Evolutionary conservation across 2,329 filamentous ascomycete species (phyloP).

Genomic region (Aspergillus novoparasiticus): DNA sequence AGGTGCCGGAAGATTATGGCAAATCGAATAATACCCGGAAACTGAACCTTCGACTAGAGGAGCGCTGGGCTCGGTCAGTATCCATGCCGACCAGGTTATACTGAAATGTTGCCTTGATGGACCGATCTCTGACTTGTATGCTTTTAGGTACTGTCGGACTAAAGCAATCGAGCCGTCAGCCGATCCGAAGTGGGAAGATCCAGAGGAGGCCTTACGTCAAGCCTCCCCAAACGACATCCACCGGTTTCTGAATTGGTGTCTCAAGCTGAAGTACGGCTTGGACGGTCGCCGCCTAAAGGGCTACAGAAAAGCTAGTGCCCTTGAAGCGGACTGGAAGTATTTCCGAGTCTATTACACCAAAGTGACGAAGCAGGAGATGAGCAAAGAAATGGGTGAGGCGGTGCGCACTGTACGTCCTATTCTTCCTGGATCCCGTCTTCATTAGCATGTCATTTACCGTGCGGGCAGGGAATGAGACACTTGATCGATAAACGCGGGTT

Average conservation of each 20-base stretch:
- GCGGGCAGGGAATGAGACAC: slow-evolving; percentile 19
- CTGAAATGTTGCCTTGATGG: background rate
- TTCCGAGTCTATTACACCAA: slow-evolving; percentile 24
- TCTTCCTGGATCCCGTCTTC: slow-evolving; percentile 1
- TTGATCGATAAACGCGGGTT: slow-evolving; percentile 21
- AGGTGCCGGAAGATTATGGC: slow-evolving; percentile 24
- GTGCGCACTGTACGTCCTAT: slow-evolving; percentile 18
- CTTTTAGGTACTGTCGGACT: slow-evolving; percentile 20
- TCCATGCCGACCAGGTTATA: background rate
- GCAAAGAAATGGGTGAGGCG: slow-evolving; percentile 19
- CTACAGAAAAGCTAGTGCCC: slow-evolving; percentile 19
- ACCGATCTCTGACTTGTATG: background rate
- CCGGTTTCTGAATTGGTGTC: slow-evolving; percentile 25
- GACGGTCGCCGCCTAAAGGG: slow-evolving; percentile 17
- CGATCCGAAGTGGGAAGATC: slow-evolving; percentile 20
- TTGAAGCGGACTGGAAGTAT: slow-evolving; percentile 26
- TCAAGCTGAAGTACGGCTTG: slow-evolving; percentile 21
- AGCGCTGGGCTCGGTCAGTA: slow-evolving; percentile 20
- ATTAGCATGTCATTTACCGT: slow-evolving; percentile 3
- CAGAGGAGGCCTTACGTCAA: slow-evolving; percentile 18
- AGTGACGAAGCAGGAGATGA: slow-evolving; percentile 17
- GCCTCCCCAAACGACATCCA: slow-evolving; percentile 24
- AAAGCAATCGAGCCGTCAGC: slow-evolving; percentile 21
- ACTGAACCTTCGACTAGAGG: slow-evolving; percentile 15
- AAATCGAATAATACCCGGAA: slow-evolving; percentile 21